phyloP scores from a whole-genome alignment of 176 grass and related monocot species.

The Lolium perenne region DNA sequence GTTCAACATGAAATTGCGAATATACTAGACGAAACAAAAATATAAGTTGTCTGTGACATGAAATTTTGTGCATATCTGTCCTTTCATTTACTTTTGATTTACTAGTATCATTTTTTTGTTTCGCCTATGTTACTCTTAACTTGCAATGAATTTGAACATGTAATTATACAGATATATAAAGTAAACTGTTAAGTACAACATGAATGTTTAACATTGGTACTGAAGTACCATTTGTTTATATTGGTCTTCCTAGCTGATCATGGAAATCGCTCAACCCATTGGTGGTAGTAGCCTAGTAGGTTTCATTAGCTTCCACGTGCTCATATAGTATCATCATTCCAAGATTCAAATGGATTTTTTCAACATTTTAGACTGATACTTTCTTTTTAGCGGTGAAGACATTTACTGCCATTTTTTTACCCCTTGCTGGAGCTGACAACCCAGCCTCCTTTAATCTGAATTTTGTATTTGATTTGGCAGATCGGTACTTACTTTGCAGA shows the following conservation, averaged over 20 bases:
- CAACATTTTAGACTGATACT: neutral
- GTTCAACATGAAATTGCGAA: neutral
- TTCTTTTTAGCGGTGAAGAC: neutral
- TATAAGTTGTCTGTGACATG: neutral
- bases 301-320: neutral
- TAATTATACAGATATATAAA: slow-evolving; percentile 9
- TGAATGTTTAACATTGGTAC: slow-evolving; percentile 8
- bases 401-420: slow-evolving; percentile 6
- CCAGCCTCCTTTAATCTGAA: slow-evolving; percentile 3
- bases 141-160: slow-evolving; percentile 8
- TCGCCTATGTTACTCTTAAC: slow-evolving; percentile 2
- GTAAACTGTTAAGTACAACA: slow-evolving; percentile 4
- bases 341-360: neutral
- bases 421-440: neutral
- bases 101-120: neutral
- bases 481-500: slow-evolving; percentile 91
- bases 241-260: neutral
- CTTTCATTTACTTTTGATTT: slow-evolving; percentile 1
- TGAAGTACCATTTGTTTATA: neutral
- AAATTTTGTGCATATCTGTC: neutral
- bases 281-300: slow-evolving; percentile 3
- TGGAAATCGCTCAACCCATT: slow-evolving; percentile 5
- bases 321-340: slow-evolving; percentile 1
- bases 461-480: slow-evolving; percentile 54
- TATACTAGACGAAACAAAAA: neutral